These are phyloP conservation scores for Sarocladiaceae sp. DNA, from an alignment of 2,329 filamentous ascomycete species.

Conservation along the genomic window DNA sequence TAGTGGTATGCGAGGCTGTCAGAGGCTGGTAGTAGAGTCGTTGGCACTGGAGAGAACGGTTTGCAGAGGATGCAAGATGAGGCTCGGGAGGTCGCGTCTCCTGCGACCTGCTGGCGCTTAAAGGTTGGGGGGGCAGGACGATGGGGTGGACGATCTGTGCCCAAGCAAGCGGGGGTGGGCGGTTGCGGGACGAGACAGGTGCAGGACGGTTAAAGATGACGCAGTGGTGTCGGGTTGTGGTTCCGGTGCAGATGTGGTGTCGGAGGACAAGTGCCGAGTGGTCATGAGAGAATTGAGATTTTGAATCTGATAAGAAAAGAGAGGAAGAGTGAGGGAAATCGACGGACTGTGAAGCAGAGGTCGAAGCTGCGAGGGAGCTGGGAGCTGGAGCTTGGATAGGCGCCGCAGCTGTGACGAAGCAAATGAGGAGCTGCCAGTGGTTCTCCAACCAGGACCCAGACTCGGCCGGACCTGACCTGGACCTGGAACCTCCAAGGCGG, in stretches of 20 bases:
- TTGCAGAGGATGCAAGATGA: neutral
- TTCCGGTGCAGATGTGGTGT: slow-evolving; percentile 2
- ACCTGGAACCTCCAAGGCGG: no score
- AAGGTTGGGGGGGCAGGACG: slow-evolving; percentile 4
- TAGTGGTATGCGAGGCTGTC: neutral
- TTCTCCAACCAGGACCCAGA: no score
- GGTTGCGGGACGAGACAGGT: slow-evolving; percentile 6
- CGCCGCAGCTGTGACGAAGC: neutral
- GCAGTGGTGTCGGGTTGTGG: neutral
- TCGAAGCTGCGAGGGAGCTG: slow-evolving; percentile 1
- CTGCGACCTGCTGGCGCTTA: slow-evolving; percentile 8
- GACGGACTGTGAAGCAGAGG: neutral
- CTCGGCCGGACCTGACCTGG: no score
- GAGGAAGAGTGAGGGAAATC: no score
- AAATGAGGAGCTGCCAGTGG: neutral
- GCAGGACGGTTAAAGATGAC: slow-evolving; percentile 2
- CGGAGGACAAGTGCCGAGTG: neutral
- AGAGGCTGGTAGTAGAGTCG: neutral
- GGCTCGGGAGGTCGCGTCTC: slow-evolving; percentile 9
- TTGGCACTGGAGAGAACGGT: neutral
- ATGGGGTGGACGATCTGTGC: neutral
- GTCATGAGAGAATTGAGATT: neutral
- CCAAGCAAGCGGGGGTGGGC: slow-evolving; percentile 8
- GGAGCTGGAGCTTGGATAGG: neutral
- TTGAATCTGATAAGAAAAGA: neutral